Evolutionary conservation across 495 filamentous ascomycete genomes (phyloP).

Genomic region (Lasiosphaeris hirsuta): DNA sequence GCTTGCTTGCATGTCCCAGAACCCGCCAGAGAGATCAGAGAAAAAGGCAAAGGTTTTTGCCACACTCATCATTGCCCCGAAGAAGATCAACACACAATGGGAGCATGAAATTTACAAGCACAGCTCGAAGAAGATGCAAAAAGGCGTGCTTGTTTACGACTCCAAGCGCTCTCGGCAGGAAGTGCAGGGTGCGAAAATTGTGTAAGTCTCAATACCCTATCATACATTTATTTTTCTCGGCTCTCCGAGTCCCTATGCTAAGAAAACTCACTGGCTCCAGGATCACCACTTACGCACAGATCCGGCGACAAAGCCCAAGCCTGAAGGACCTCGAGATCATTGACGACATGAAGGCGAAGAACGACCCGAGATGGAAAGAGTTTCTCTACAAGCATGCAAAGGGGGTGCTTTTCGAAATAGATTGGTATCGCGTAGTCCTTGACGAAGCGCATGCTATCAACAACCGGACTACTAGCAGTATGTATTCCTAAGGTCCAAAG

Average conservation of each 20-base stretch:
- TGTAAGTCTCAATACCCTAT: conserved; percentile 7
- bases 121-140: conserved; percentile 8
- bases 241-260: not conserved
- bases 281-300: conserved; percentile 53
- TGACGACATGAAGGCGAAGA: conserved; percentile 37
- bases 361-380: conserved; percentile 20
- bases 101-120: conserved; percentile 44
- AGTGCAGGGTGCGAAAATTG: conserved; percentile 5
- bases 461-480: conserved; percentile 40
- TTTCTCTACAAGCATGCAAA: not conserved
- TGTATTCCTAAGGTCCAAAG: not conserved
- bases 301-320: conserved; percentile 26
- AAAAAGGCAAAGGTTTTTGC: conserved; percentile 15
- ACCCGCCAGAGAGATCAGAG: conserved; percentile 21
- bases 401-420: conserved; percentile 42
- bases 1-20: conserved; percentile 50
- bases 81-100: conserved; percentile 56
- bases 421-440: conserved; percentile 54
- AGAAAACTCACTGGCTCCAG: not conserved
- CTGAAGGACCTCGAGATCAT: conserved; percentile 15
- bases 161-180: no score
- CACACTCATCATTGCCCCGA: conserved; percentile 51
- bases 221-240: no score
- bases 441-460: conserved; percentile 66
- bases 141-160: conserved; percentile 20